Evolutionary conservation across 768 basidiomycete genomes (phyloP).

Genomic region (Mycena indigotica): DNA sequence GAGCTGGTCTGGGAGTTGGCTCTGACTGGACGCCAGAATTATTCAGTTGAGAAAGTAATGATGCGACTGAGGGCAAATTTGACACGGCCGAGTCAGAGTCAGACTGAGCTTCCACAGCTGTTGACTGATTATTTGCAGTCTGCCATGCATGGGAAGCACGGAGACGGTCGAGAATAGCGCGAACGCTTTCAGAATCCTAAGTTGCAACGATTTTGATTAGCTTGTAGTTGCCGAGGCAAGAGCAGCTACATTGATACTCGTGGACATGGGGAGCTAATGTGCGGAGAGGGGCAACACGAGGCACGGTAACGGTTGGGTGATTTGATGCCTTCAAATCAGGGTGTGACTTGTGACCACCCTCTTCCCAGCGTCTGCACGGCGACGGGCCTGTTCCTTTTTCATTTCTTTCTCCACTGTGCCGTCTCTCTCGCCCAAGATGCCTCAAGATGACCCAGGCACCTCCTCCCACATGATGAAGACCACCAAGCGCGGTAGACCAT

Average conservation of each 20-base stretch:
- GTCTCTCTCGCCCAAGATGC: constrained; percentile 20
- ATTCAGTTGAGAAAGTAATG: constrained; percentile 55
- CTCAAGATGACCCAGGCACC: constrained; percentile 50
- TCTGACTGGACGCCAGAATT: neutral
- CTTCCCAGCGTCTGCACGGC: no score
- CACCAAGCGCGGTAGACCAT: constrained; percentile 92
- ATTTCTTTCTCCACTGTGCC: constrained; percentile 34
- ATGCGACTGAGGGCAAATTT: constrained; percentile 52
- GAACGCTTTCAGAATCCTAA: constrained; percentile 68
- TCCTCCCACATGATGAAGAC: constrained; percentile 99
- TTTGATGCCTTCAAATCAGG: neutral
- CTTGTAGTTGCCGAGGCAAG: constrained; percentile 4
- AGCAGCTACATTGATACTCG: constrained; percentile 58
- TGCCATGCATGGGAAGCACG: constrained; percentile 72
- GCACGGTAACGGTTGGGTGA: neutral
- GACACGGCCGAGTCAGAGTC: no score
- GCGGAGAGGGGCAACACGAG: neutral
- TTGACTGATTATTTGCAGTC: constrained; percentile 35
- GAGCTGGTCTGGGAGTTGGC: neutral
- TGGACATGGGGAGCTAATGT: constrained; percentile 38
- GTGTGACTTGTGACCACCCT: neutral
- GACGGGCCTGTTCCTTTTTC: constrained; percentile 8
- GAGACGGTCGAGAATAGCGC: constrained; percentile 71
- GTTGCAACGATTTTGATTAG: constrained; percentile 16
- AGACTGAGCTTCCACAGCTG: constrained; percentile 7